Evolutionary conservation across 164 flowering plant genomes (phyloP).

Genomic region (Magnolia kwangsiensis): DNA sequence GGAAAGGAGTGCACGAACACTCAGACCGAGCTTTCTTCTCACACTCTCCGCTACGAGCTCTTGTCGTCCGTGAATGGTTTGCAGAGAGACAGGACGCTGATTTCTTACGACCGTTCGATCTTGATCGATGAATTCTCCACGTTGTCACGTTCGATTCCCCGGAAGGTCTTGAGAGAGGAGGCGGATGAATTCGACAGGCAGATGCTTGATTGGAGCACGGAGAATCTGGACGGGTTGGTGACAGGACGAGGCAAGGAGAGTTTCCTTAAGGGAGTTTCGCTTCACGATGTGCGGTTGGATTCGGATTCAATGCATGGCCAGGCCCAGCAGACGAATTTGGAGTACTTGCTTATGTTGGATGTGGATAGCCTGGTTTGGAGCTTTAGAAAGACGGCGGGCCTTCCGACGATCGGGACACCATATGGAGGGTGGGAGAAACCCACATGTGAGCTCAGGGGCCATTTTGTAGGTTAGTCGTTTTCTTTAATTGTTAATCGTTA

Average conservation of each 20-base stretch:
- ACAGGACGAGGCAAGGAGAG: slow-evolving; percentile 9
- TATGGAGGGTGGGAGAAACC: slow-evolving; percentile 91
- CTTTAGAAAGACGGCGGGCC: slow-evolving; percentile 74
- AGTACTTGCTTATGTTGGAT: slow-evolving; percentile 80
- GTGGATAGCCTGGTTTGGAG: slow-evolving; percentile 85
- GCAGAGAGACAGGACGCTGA: slow-evolving; percentile 51
- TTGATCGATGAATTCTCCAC: slow-evolving; percentile 61
- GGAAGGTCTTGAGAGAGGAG: slow-evolving; percentile 42
- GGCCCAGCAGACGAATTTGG: slow-evolving; percentile 86
- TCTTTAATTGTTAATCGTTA: background rate
- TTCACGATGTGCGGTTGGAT: slow-evolving; percentile 76
- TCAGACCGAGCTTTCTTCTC: slow-evolving; percentile 53
- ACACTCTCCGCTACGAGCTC: slow-evolving; percentile 55
- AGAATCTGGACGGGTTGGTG: slow-evolving; percentile 23
- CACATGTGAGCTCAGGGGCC: slow-evolving; percentile 73
- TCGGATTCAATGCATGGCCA: slow-evolving; percentile 43
- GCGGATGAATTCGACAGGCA: slow-evolving; percentile 44
- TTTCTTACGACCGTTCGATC: slow-evolving; percentile 50
- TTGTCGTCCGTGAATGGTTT: slow-evolving; percentile 51
- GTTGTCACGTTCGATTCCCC: slow-evolving; percentile 61
- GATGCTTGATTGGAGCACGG: slow-evolving; percentile 54
- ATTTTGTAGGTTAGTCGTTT: slow-evolving; percentile 64
- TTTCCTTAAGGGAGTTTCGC: slow-evolving; percentile 62
- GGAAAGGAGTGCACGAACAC: slow-evolving; percentile 73
- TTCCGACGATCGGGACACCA: slow-evolving; percentile 53